Evolutionary conservation across 2,329 filamentous ascomycete genomes (phyloP), one percentile per base, ranked within the genome.

Genomic region (Arthrobotrys sphaeroides): DNA sequence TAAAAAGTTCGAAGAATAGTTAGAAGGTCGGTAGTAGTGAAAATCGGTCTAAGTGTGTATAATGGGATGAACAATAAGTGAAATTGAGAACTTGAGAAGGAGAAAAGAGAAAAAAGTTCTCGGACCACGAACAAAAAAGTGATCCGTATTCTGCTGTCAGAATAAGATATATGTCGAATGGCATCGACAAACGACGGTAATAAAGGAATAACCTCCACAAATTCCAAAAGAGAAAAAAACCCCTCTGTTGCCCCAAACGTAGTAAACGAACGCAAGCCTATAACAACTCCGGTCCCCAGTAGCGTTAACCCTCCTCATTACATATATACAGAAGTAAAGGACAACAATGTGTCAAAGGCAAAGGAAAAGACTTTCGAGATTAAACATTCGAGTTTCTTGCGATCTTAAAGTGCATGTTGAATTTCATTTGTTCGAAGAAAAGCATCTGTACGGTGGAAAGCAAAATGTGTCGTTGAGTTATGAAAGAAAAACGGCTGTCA

Each of bases 301-400:
- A 38, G 26, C 51, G n/a, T n/a, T n/a, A n/a, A n/a, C 62, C 55
- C 45, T 65, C 72, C 68, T 64, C 72, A 75, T 75, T 69, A 69
- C 72, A 31, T 74, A 75, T 74, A 51, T 75, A 75, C 72, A 75
- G 20, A 45, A 28, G 40, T 22, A 67, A 55, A 62, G 26, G 12
- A 26, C 16, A 18, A 55, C 10, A 16, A 28, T 28, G 33, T 24
- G 9, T 57, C 5, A 47, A 28, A 57, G n/a, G 26, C 2, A 18
- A 16, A 55, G n/a, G n/a, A 72, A 72, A 40, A 36, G 33, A 51
- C 43, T 31, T 24, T 38, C 28, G 31, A 49, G 28, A 72, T 72
- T 72, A 64, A 64, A 70, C 47, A 61, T 69, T 69, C 65, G 33
- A 61, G 61, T 69, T 68, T 61, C 13, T 61, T 38, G 51, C 51